Conservation (phyloP, 2,329 filamentous ascomycete genomes). For the Cladorrhinum sp. region DNA sequence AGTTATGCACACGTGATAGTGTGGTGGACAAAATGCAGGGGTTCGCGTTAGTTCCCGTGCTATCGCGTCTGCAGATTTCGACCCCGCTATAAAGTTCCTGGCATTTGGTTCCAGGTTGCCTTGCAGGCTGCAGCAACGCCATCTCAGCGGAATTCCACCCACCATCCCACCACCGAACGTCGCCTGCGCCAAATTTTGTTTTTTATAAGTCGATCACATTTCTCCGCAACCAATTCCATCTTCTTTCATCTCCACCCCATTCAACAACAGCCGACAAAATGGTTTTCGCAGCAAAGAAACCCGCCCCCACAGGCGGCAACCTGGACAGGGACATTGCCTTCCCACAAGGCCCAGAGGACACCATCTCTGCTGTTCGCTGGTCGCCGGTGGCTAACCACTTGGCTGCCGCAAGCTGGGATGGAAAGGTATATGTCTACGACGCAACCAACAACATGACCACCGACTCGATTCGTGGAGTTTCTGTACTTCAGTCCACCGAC, state of each 20-base stretch:
- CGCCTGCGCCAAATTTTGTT: background rate
- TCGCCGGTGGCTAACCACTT: conserved; percentile 33
- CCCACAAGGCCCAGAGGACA: conserved; percentile 32
- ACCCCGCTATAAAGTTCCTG: background rate
- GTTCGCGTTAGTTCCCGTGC: background rate
- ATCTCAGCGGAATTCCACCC: background rate
- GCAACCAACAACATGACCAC: conserved; percentile 26
- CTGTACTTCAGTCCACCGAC: conserved; percentile 25
- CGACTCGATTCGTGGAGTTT: conserved; percentile 25
- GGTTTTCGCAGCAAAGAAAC: conserved; percentile 2
- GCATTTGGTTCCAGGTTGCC: background rate
- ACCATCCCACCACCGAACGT: too few species aligned
- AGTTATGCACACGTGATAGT: background rate
- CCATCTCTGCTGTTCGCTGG: conserved; percentile 37
- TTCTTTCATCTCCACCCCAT: background rate
- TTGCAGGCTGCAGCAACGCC: background rate
- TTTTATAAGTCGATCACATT: background rate
- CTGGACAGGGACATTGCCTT: conserved; percentile 25
- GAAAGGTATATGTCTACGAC: conserved; percentile 37
- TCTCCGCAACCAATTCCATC: background rate
- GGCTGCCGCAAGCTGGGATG: conserved; percentile 37
- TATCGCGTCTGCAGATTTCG: background rate
- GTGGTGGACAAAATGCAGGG: background rate
- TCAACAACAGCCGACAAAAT: conserved; percentile 12
- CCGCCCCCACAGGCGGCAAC: background rate